These are phyloP conservation scores for Monascus purpureus DNA, from an alignment of 495 filamentous ascomycete species.

Conservation along the genomic window DNA sequence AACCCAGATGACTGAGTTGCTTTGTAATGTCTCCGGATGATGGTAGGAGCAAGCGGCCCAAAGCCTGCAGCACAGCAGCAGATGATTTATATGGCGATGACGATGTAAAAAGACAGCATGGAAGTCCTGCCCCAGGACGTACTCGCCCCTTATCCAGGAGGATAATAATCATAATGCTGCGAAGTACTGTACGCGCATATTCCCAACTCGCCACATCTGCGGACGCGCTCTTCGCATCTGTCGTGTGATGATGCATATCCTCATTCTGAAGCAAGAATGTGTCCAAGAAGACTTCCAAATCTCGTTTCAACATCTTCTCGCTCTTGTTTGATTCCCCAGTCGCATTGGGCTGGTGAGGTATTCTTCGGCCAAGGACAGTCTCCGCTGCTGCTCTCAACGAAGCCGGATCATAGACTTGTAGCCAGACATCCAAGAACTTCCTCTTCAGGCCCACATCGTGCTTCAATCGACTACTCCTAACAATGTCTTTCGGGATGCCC, in stretches of 20 bases:
- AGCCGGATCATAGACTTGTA: conserved; percentile 40
- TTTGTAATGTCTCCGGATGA: conserved; percentile 45
- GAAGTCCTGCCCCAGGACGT: conserved; percentile 12
- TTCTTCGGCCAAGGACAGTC: conserved; percentile 44
- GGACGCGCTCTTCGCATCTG: conserved; percentile 12
- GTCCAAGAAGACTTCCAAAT: conserved; percentile 39
- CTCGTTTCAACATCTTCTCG: conserved; percentile 22
- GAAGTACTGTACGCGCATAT: conserved; percentile 42
- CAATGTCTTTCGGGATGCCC: conserved; percentile 38
- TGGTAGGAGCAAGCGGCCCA: conserved; percentile 40
- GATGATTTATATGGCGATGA: conserved; percentile 45
- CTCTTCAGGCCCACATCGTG: conserved; percentile 45
- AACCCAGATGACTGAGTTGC: conserved; percentile 41
- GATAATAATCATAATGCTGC: conserved; percentile 47
- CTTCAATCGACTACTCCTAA: conserved; percentile 31
- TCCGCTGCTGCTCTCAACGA: conserved; percentile 40
- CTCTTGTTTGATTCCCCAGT: not conserved
- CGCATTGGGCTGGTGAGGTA: conserved; percentile 10
- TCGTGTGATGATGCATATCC: conserved; percentile 22
- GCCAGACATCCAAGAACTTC: conserved; percentile 44
- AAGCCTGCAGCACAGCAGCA: conserved; percentile 33
- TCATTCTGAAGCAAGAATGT: conserved; percentile 46
- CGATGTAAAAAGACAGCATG: conserved; percentile 28
- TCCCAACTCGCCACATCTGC: conserved; percentile 25
- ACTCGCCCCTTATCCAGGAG: conserved; percentile 40